Base-by-base conservation (phyloP, 2,329 filamentous ascomycete genomes). In the Pseudogymnoascus sp. region DNA sequence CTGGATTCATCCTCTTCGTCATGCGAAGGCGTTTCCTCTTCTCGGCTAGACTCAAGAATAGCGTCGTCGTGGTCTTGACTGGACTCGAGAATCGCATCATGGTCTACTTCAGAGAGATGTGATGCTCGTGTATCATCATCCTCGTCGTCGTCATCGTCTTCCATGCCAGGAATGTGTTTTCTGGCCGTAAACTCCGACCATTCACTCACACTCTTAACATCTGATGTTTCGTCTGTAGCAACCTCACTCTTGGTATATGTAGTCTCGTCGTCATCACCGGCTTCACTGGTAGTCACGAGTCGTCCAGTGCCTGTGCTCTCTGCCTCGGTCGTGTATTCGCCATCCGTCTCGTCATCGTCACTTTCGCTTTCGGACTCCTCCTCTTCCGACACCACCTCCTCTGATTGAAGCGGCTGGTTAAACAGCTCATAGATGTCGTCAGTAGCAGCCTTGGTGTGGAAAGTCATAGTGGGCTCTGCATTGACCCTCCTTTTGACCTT, bases 351-450 rank as follows among this genome's bases (percentile, higher is more conserved):
- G 67, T 87, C 80, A 60, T 80, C 80, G 58, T 76, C 80, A 66
- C 88, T 80, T 38, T 83, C 82, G 62, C 80, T 83, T 13, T 84
- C 84, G 27, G 75, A 73, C 29, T 75, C 74, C 13, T 75, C 70
- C 1, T 73, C 70, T 31, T 74, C 70, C 58, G 71, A 67, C 31
- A 62, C 66, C 31, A 62, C 66, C 55, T 60, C 71, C 13, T 66
- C 71, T 64, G 67, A 72, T 62, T 77, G 76, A 17, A 93, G 74
- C 1, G 94, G 93, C 63, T 94, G 90, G 70, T 94, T 97, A 76
- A 97, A 99, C 58, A 99, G 91, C 63, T 92, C 92, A 70, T 97
- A 97, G 60, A 99, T 97, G 68, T 99, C 94, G 68, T 97, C 92
- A 65, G 93, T 97, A 4, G 94, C 94, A 66, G 94, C 93, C 69